Conservation (phyloP, 129 eudicot species). For the Flaveria bidentis region DNA sequence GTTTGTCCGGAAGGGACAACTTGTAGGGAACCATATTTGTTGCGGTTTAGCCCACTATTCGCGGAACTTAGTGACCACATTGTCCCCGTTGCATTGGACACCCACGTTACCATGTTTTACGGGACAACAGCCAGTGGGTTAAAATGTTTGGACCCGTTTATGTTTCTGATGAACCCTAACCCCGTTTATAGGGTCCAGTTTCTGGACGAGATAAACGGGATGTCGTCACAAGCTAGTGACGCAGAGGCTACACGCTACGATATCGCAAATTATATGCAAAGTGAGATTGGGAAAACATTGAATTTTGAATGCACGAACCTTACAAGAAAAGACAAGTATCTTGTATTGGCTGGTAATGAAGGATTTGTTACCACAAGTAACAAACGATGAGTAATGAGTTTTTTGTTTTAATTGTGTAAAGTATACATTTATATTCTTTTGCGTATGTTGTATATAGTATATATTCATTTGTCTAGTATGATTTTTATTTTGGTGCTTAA, state of each 20-base stretch:
- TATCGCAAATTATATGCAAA: constrained; percentile 61
- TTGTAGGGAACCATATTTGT: constrained; percentile 71
- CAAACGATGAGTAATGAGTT: background rate
- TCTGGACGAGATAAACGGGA: constrained; percentile 42
- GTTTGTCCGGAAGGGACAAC: constrained; percentile 93
- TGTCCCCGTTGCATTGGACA: constrained; percentile 68
- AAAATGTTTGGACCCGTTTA: constrained; percentile 63
- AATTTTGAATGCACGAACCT: constrained; percentile 58
- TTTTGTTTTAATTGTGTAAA: no score
- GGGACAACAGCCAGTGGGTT: constrained; percentile 76
- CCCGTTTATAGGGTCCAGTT: constrained; percentile 49
- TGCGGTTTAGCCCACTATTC: constrained; percentile 70
- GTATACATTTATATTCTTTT: no score
- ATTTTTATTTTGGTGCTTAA: no score
- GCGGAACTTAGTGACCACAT: constrained; percentile 60
- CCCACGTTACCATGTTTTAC: constrained; percentile 60
- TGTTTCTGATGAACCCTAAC: constrained; percentile 70
- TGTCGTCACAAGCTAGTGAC: constrained; percentile 14
- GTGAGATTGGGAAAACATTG: constrained; percentile 53
- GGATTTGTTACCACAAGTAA: constrained; percentile 40
- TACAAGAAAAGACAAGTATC: constrained; percentile 65
- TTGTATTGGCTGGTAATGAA: constrained; percentile 69
- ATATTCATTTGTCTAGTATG: no score
- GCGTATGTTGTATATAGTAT: no score
- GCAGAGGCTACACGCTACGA: constrained; percentile 39